Conservation (phyloP, 192 early-diverging fungal genomes). For the Coemansia sp. region DNA sequence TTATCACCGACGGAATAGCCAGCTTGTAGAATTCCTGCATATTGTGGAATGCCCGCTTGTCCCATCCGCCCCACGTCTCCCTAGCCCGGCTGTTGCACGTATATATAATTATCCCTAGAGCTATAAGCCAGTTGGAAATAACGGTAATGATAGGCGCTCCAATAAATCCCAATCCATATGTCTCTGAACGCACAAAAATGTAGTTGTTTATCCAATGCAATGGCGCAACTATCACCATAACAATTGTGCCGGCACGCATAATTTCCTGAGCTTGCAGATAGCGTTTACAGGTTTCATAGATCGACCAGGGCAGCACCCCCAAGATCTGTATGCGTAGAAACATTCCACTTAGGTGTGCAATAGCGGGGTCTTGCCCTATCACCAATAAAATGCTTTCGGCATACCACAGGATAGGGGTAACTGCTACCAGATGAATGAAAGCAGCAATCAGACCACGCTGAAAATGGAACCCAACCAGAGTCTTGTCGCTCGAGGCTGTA, state of each 20-base stretch:
- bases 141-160: constrained; percentile 77
- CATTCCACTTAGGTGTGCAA: constrained; percentile 56
- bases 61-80: constrained; percentile 85
- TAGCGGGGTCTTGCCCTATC: constrained; percentile 65
- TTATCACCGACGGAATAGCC: constrained; percentile 77
- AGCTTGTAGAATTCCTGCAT: constrained; percentile 63
- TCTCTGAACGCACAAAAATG: constrained; percentile 67
- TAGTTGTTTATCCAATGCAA: too few relatives aligned
- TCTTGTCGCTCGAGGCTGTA: constrained; percentile 29
- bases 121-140: constrained; percentile 67
- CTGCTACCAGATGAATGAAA: constrained; percentile 6
- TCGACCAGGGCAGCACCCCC: constrained; percentile 68
- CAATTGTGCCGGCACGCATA: constrained; percentile 76
- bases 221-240: constrained; percentile 65
- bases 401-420: constrained; percentile 20
- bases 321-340: constrained; percentile 66
- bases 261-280: constrained; percentile 81
- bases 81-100: constrained; percentile 41
- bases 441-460: constrained; percentile 31
- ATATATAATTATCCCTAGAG: constrained; percentile 54
- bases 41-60: constrained; percentile 59
- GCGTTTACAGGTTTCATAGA: constrained; percentile 77
- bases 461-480: constrained; percentile 33
- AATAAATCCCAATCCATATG: constrained; percentile 67
- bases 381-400: constrained; percentile 62